These are phyloP conservation scores for Pythium periplocum DNA, from an alignment of 352 stramenopile genomes.

Conservation along the genomic window DNA sequence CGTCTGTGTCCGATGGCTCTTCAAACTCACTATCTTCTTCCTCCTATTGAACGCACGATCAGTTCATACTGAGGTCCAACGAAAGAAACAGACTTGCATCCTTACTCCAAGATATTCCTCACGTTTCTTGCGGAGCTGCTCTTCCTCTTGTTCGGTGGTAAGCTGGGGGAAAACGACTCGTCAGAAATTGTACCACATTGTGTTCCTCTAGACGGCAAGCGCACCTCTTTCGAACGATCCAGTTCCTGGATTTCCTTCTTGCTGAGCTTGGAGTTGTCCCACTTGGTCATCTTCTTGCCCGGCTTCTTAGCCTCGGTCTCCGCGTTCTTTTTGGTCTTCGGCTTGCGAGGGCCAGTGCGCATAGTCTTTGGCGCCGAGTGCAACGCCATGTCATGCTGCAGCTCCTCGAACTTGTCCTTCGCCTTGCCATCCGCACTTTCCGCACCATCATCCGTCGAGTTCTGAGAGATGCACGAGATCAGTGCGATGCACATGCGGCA, in stretches of 20 bases:
- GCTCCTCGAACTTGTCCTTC: constrained; percentile 50
- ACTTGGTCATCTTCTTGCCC: constrained; percentile 81
- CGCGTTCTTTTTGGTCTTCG: constrained; percentile 43
- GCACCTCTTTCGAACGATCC: constrained; percentile 65
- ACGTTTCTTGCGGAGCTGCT: constrained; percentile 62
- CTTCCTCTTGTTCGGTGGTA: constrained; percentile 68
- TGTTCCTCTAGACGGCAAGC: constrained; percentile 2
- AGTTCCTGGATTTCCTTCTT: constrained; percentile 77
- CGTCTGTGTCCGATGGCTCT: constrained; percentile 59
- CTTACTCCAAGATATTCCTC: constrained; percentile 80
- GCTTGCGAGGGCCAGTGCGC: constrained; percentile 63
- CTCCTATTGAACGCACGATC: constrained; percentile 26
- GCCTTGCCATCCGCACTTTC: constrained; percentile 46
- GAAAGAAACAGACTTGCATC: not conserved
- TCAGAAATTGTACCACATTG: not conserved
- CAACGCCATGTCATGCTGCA: constrained; percentile 43
- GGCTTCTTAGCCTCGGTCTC: constrained; percentile 47
- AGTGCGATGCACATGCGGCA: not conserved
- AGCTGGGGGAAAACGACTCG: constrained; percentile 19
- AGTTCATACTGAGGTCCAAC: too few species aligned
- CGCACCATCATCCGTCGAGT: constrained; percentile 64
- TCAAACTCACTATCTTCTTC: constrained; percentile 63
- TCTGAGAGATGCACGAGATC: not conserved
- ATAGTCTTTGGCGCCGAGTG: constrained; percentile 39
- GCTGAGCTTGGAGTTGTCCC: constrained; percentile 80